Conservation (phyloP, 192 early-diverging fungal genomes). For the Coemansia sp. region DNA sequence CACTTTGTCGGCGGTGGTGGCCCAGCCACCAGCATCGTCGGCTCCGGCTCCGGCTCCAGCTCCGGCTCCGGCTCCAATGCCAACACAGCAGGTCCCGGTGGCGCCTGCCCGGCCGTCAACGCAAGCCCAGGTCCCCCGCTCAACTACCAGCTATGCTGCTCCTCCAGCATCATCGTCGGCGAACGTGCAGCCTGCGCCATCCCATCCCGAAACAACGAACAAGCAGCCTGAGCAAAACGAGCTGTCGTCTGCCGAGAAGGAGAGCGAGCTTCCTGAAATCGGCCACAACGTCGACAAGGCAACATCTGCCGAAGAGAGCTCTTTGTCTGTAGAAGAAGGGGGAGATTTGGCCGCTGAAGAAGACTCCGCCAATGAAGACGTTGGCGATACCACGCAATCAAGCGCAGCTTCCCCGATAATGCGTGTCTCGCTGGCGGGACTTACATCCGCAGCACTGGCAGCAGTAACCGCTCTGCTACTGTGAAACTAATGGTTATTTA, state of each 20-base stretch:
- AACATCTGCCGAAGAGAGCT: not conserved
- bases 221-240: not conserved
- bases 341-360: not conserved
- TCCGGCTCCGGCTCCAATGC: not conserved
- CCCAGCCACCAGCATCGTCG: not conserved
- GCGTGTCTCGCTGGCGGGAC: not conserved
- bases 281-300: conserved; percentile 15
- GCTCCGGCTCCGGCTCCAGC: not conserved
- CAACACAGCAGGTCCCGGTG: not conserved
- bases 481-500: not conserved
- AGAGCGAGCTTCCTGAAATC: not conserved
- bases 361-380: not conserved
- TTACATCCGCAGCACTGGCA: not conserved
- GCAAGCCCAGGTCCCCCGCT: not conserved
- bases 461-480: not conserved
- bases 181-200: not conserved
- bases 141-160: not conserved
- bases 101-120: too few species aligned
- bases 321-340: not conserved
- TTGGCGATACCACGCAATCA: not conserved
- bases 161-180: not conserved
- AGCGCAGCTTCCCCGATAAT: not conserved
- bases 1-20: not conserved
- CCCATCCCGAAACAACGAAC: not conserved
- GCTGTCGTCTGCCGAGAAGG: not conserved